Conservation (phyloP, 148 eudicot species). For the Agrostemma githago region DNA sequence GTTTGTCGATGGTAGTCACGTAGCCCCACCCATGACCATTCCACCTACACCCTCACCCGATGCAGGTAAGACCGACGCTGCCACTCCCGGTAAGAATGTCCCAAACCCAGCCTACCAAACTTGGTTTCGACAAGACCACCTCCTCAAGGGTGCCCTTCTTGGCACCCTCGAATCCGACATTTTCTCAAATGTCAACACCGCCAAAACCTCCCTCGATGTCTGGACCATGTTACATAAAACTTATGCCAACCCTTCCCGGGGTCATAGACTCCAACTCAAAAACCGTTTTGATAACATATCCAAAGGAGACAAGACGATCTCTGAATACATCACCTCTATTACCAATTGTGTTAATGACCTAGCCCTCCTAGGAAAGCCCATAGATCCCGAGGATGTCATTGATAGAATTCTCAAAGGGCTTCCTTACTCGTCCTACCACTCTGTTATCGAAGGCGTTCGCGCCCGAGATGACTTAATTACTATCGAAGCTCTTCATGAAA, state of each 20-base stretch:
- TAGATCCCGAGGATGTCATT: neutral
- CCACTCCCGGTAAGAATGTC: no score
- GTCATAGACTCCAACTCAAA: slow-evolving; percentile 7
- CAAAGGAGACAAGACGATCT: neutral
- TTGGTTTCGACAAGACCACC: no score
- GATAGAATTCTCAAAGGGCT: neutral
- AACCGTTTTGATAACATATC: neutral
- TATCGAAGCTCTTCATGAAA: neutral
- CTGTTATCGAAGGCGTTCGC: neutral
- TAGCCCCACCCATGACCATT: no score
- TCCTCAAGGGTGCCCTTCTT: no score
- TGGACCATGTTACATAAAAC: no score
- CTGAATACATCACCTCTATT: neutral
- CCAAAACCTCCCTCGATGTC: no score
- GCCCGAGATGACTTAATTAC: neutral
- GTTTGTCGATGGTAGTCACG: no score
- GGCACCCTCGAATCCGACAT: no score
- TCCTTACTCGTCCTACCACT: neutral
- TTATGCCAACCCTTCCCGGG: slow-evolving; percentile 2
- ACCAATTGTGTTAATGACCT: neutral
- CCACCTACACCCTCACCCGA: no score
- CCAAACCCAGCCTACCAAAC: no score
- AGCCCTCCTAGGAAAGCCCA: neutral
- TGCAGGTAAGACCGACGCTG: no score
- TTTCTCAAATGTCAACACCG: no score